Base-by-base conservation (phyloP, 805 yeast genomes). In the Sugiyamaella chiloensis region DNA sequence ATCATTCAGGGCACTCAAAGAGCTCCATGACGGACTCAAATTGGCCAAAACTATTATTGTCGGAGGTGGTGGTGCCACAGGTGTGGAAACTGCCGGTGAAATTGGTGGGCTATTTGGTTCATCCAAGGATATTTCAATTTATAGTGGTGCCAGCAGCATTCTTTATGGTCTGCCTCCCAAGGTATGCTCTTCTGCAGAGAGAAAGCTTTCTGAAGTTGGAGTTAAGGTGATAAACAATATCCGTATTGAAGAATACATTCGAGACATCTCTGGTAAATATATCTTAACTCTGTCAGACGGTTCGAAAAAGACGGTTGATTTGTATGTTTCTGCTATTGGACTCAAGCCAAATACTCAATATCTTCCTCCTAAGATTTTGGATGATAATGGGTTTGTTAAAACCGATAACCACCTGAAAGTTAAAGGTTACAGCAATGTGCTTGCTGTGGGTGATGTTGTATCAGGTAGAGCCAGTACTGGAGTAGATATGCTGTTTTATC, bases 51-150 rank as follows among this genome's bases (percentile, higher is more conserved):
- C 57, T 5, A 66, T 78, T n/a, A 68, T 75, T 3, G 62, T 72
- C 8, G 69, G 75, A 46, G 81, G 81, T 5, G 80, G 74, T 11
- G 81, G 81, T 16, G 76, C 79, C 1, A 60, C 75, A 16, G 80
- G 80, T 2, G 69, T 74, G 36, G 80, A 76, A 56, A 61, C 72
- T 24, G 75, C 78, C 1, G 77, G 72, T 29, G 80, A 76, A 46
- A 60, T 76, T 42, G 72, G 66, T 42, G 65, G 59, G 40, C 53
- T 58, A 14, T 72, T 60, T 50, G 47, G 47, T 30, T 68, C 70
- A 1, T 64, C 65, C 4, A 69, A 71, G 49, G 57, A 56, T 9
- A 70, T 75, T 6, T 62, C 50, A 12, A 41, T 60, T 9, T 58
- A 54, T 51, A 42, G 53, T 27, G 53, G 55, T 16, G 20, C 40